Base-by-base conservation (phyloP, 129 eudicot species). In the Logfia minima region DNA sequence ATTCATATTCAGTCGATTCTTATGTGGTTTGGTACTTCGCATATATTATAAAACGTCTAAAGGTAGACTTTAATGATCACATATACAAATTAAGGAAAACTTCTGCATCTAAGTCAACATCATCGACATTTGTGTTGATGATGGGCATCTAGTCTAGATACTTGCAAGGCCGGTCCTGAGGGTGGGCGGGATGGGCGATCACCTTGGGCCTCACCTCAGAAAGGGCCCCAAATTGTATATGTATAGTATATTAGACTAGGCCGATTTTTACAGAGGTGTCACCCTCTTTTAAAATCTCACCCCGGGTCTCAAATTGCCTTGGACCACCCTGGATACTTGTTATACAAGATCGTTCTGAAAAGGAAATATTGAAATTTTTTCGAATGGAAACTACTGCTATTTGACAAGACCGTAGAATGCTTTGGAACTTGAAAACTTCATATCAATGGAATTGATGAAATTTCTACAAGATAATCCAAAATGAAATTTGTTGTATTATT, bases 311-410 rank as follows among this genome's bases (percentile, higher is more conserved):
- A n/a, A n/a, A n/a, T n/a, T n/a, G n/a, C n/a, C n/a, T n/a, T n/a
- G n/a, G n/a, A n/a, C n/a, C n/a, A n/a, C n/a, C n/a, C 8, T 60
- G 22, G 32, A 22, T 60, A 26, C 66, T 60, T 60, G 14, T 22
- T 1, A 60, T 26, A 19, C 28, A 26, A 22, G 14, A 60, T 19
- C 31, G 13, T 22, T 60, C 6, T 22, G 19, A 26, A 60, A 19
- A 22, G 6, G 66, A 14, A 60, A 60, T 19, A 7, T 10, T 60
- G 6, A 22, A 10, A 31, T 32, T 51, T 69, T 8, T 6, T 69
- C 6, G 51, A 66, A 66, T 66, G 43, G 71, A 17, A 68, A 68
- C 73, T 21, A 68, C 72, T 39, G 10, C 72, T 37, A 5, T 68
- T 68, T 68, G 26, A 39, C 39, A n/a, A 21, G 35, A 37, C 48